These are phyloP conservation scores for Epipyxis sp. DNA, from an alignment of 108 stramenopile genomes.

Conservation along the genomic window DNA sequence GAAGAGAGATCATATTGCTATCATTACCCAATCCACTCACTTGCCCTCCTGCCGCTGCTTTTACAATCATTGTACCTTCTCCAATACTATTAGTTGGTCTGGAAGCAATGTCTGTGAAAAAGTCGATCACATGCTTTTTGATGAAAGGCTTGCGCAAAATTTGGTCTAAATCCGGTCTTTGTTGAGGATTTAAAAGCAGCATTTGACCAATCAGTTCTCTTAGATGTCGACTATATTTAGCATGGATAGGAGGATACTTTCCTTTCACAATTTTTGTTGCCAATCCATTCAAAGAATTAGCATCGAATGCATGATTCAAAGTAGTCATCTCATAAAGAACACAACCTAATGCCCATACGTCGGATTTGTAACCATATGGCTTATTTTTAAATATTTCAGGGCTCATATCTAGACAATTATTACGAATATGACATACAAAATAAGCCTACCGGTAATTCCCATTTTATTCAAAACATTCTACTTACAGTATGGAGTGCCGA, in stretches of 20 bases:
- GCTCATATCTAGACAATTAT: conserved; percentile 45
- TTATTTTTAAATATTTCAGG: conserved; percentile 59
- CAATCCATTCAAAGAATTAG: conserved; percentile 45
- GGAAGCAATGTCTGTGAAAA: conserved; percentile 40
- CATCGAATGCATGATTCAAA: conserved; percentile 59
- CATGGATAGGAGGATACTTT: conserved; percentile 43
- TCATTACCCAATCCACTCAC: background rate
- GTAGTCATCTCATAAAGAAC: conserved; percentile 59
- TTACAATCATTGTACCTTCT: conserved; percentile 52
- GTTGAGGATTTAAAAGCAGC: conserved; percentile 36
- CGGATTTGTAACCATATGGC: conserved; percentile 56
- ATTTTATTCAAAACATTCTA: background rate
- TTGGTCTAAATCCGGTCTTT: conserved; percentile 41
- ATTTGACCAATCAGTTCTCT: conserved; percentile 37
- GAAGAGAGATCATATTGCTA: conserved; percentile 43
- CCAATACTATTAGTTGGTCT: conserved; percentile 38
- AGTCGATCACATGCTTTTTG: conserved; percentile 40
- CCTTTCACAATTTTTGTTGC: conserved; percentile 49
- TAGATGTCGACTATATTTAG: conserved; percentile 32
- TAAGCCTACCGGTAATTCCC: too few relatives aligned
- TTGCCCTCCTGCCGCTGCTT: conserved; percentile 47
- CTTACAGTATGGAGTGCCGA: conserved; percentile 59
- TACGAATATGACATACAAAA: background rate
- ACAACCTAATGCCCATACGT: conserved; percentile 61
- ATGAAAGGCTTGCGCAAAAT: conserved; percentile 46